Evolutionary conservation across 768 basidiomycete genomes (phyloP).

Genomic region (Phanerodontia chrysosporium): DNA sequence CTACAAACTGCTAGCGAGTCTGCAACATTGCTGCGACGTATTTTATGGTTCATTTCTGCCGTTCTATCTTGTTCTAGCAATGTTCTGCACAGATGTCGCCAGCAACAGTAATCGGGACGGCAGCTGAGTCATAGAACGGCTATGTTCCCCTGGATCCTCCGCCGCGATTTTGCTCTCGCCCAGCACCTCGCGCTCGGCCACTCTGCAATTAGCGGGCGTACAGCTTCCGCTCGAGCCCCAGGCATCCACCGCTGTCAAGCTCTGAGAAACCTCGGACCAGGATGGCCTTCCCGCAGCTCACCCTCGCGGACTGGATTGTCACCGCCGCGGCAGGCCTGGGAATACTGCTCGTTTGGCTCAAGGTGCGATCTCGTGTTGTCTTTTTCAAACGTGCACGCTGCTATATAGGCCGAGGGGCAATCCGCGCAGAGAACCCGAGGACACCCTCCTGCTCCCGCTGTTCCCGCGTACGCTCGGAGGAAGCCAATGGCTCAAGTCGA

Average conservation of each 20-base stretch:
- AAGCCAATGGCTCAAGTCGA: background rate
- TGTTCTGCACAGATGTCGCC: too few relatives aligned
- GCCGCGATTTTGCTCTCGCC: too few relatives aligned
- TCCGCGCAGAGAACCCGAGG: background rate
- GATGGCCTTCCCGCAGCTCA: background rate
- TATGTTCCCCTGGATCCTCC: too few relatives aligned
- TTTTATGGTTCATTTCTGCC: too few relatives aligned
- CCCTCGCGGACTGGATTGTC: background rate
- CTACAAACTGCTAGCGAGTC: too few relatives aligned
- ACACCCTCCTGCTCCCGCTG: background rate
- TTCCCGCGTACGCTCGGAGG: background rate
- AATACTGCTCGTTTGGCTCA: background rate
- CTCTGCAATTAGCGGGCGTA: too few relatives aligned
- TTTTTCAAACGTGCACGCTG: background rate
- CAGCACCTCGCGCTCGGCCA: too few relatives aligned
- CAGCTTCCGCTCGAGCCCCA: too few relatives aligned
- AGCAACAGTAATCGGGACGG: too few relatives aligned
- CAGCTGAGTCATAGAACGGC: too few relatives aligned
- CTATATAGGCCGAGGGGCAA: background rate
- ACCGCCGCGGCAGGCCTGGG: background rate
- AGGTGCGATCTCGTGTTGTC: background rate
- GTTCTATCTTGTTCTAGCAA: too few relatives aligned
- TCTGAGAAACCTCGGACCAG: background rate
- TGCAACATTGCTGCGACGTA: too few relatives aligned
- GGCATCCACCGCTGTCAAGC: background rate